These are phyloP conservation scores for Ilyonectria sp. DNA, from an alignment of 2,329 filamentous ascomycete genomes.

Conservation along the genomic window DNA sequence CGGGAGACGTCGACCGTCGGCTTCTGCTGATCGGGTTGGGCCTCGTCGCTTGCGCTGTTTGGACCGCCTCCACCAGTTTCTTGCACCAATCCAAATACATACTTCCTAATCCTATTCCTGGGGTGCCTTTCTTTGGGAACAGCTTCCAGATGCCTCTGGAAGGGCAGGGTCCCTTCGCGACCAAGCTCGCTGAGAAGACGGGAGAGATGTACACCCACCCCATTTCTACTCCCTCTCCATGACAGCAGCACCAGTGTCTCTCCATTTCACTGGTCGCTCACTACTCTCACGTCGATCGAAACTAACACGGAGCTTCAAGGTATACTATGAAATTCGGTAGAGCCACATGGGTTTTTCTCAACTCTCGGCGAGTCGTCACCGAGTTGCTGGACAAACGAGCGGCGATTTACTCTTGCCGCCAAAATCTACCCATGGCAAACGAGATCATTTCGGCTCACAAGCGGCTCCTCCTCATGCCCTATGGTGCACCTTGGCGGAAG, in stretches of 20 bases:
- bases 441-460: not conserved
- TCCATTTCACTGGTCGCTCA: too few relatives aligned
- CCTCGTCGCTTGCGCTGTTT: too few relatives aligned
- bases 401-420: not conserved
- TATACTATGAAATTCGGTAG: conserved; percentile 13
- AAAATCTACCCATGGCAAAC: not conserved
- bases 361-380: conserved; percentile 19
- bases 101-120: conserved; percentile 10
- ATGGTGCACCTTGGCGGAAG: conserved; percentile 24
- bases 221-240: too few relatives aligned
- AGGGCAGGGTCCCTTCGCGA: not conserved
- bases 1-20: too few relatives aligned
- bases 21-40: too few relatives aligned
- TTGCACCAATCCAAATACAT: conserved; percentile 2
- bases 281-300: not conserved
- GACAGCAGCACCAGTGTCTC: too few relatives aligned
- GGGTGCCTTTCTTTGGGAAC: conserved; percentile 16
- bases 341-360: conserved; percentile 21
- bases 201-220: not conserved
- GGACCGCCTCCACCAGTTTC: too few relatives aligned
- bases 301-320: not conserved
- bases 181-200: not conserved
- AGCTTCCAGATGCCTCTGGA: conserved; percentile 1
- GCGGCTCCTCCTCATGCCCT: conserved; percentile 26
- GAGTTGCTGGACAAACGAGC: conserved; percentile 21